Evolutionary conservation across 495 filamentous ascomycete species (phyloP), one percentile per base, ranked within the genome.

Genomic region (Tuber aestivum): DNA sequence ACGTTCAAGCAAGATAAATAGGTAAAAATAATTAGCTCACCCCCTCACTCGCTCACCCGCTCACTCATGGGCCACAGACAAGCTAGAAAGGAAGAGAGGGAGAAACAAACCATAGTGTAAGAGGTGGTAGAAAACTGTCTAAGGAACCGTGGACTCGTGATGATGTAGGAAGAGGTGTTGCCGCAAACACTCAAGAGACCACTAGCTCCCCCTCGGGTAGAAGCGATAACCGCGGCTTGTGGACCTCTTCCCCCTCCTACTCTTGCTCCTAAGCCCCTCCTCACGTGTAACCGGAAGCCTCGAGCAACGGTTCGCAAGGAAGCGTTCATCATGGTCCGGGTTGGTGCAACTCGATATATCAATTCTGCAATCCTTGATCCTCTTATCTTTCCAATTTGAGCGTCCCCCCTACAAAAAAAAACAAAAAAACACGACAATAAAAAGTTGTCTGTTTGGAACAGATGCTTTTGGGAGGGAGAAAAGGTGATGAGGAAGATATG

Each of bases 51-150:
- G 3, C 38, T 40, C 38, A 73, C 38, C 32, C 14, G 14, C 21
- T 32, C 41, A 72, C 27, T 9, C 69, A 50, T 4, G 23, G 70
- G 12, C 21, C 45, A 56, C 44, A 48, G 20, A 7, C 56, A 40
- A 16, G 20, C 40, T 41, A 44, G 42, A 16, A n/a, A 0, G 37
- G 32, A 37, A 20, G 9, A 45, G 21, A n/a, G 32, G 38, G 18
- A 70, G 40, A 23, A 32, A 74, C 80, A 18, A 72, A 82, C 80
- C 80, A 82, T 82, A 32, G 65, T 82, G 65, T 72, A 74, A 38
- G 65, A 27, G 48, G 70, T 79, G 48, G 80, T 82, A 7, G 80
- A 82, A 45, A 82, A 82, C 1, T 48, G 70, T 72, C 50, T 79
- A 20, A 56, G 32, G 45, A 50, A 76, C 35, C 72, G 56, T 18